Conservation (phyloP, 495 filamentous ascomycete species). For the Lophium mytilinum region DNA sequence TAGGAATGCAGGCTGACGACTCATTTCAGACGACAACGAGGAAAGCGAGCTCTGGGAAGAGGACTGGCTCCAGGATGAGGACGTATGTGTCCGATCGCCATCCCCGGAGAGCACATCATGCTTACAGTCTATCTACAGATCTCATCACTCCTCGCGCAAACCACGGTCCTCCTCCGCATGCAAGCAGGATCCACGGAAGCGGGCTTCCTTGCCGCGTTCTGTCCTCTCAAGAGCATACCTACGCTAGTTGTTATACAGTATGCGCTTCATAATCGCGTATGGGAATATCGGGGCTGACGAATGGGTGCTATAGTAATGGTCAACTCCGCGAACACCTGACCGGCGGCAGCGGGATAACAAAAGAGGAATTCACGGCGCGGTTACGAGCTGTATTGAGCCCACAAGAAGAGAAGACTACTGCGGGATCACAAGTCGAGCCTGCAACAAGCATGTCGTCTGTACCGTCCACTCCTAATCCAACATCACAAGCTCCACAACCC, state of each 20-base stretch:
- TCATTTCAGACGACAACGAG: slow-evolving; percentile 50
- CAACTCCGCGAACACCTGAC: slow-evolving; percentile 20
- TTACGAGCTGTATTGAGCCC: slow-evolving; percentile 14
- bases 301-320: slow-evolving; percentile 10
- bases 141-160: slow-evolving; percentile 42
- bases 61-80: slow-evolving; percentile 55
- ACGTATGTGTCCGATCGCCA: slow-evolving; percentile 36
- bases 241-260: slow-evolving; percentile 63
- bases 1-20: too few relatives aligned
- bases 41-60: slow-evolving; percentile 69
- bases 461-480: neutral
- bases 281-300: neutral
- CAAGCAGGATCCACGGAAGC: slow-evolving; percentile 67
- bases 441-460: neutral
- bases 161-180: slow-evolving; percentile 61
- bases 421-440: neutral
- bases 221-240: slow-evolving; percentile 63
- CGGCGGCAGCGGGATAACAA: slow-evolving; percentile 7
- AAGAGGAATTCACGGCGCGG: slow-evolving; percentile 20
- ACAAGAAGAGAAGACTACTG: neutral
- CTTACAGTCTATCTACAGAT: slow-evolving; percentile 26
- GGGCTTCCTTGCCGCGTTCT: slow-evolving; percentile 70
- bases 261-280: neutral
- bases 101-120: neutral
- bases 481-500: neutral